These are phyloP conservation scores for Trichoderma brevicompactum DNA, from an alignment of 2,329 filamentous ascomycete genomes.

Conservation along the genomic window DNA sequence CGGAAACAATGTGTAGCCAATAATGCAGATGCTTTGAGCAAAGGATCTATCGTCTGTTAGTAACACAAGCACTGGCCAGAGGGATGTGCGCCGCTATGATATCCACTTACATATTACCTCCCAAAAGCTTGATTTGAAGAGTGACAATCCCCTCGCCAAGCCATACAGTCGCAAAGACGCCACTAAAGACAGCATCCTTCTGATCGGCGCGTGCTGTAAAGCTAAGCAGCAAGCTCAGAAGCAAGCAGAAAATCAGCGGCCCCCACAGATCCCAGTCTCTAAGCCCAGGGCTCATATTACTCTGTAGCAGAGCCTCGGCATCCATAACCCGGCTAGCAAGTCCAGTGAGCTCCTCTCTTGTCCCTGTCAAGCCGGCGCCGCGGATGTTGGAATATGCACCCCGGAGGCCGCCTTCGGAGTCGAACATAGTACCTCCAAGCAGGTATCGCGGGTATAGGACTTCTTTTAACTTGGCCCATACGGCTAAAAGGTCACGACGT, in stretches of 20 bases:
- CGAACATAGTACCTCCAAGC: slow-evolving; percentile 70
- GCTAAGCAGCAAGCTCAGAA: slow-evolving; percentile 86
- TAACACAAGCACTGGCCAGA: neutral
- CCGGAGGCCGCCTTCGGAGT: slow-evolving; percentile 57
- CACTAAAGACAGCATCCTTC: slow-evolving; percentile 88
- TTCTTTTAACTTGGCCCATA: slow-evolving; percentile 98
- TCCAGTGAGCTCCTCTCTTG: slow-evolving; percentile 64
- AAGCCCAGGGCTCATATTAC: slow-evolving; percentile 84
- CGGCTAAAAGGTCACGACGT: slow-evolving; percentile 84
- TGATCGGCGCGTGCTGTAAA: slow-evolving; percentile 79
- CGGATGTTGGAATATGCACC: slow-evolving; percentile 66
- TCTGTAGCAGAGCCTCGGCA: slow-evolving; percentile 64
- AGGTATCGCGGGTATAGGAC: slow-evolving; percentile 96
- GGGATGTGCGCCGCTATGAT: neutral
- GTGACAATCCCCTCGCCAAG: slow-evolving; percentile 95
- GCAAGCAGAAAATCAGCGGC: slow-evolving; percentile 88
- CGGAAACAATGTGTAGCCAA: slow-evolving; percentile 97
- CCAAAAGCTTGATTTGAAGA: slow-evolving; percentile 94
- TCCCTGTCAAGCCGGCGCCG: slow-evolving; percentile 61
- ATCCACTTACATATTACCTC: slow-evolving; percentile 87
- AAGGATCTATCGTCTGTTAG: slow-evolving; percentile 71
- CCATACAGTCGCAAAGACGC: slow-evolving; percentile 97
- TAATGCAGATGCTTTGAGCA: slow-evolving; percentile 96
- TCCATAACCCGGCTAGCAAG: slow-evolving; percentile 67
- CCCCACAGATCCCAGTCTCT: slow-evolving; percentile 99